Evolutionary conservation across 2,329 filamentous ascomycete species (phyloP).

Genomic region (Knoxdaviesia proteae): DNA sequence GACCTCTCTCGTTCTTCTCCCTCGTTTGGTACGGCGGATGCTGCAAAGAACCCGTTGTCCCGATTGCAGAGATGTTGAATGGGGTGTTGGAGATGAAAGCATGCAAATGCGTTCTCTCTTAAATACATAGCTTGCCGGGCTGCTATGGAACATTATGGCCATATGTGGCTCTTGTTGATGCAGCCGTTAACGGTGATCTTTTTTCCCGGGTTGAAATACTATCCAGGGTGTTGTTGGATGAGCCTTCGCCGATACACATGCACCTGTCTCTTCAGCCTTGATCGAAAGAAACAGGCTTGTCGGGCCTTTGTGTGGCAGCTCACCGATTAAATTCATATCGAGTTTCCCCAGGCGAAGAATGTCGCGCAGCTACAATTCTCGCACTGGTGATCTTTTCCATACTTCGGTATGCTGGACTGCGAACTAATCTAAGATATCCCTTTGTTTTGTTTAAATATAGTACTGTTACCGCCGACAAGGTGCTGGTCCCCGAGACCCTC

Average conservation of each 20-base stretch:
- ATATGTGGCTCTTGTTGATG: not conserved
- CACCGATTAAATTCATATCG: slow-evolving; percentile 70
- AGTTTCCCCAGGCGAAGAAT: slow-evolving; percentile 82
- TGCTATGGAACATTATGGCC: not conserved
- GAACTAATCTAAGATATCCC: slow-evolving; percentile 45
- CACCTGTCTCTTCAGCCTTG: not conserved
- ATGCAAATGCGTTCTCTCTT: slow-evolving; percentile 38
- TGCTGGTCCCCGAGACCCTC: slow-evolving; percentile 96
- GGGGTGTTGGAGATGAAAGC: slow-evolving; percentile 56
- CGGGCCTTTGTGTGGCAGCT: slow-evolving; percentile 15
- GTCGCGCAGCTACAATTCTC: slow-evolving; percentile 88
- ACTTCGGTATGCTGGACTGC: slow-evolving; percentile 44
- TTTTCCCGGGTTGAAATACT: not conserved
- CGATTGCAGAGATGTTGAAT: slow-evolving; percentile 34
- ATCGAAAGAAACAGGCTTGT: not conserved
- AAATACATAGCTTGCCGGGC: slow-evolving; percentile 49
- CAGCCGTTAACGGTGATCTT: not conserved
- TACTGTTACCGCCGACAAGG: slow-evolving; percentile 81
- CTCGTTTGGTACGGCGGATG: slow-evolving; percentile 26
- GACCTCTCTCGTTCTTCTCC: slow-evolving; percentile 49
- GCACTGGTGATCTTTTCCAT: slow-evolving; percentile 58
- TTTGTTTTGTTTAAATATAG: slow-evolving; percentile 37
- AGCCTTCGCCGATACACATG: slow-evolving; percentile 16
- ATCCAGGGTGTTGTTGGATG: slow-evolving; percentile 59
- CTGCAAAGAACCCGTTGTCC: slow-evolving; percentile 17